A percentile compares a stretch with the other conserved stretches of the same genome.
These are phyloP conservation scores for Aspergillus japonicus DNA, from an alignment of 2,329 filamentous ascomycete genomes.

Conservation along the genomic window DNA sequence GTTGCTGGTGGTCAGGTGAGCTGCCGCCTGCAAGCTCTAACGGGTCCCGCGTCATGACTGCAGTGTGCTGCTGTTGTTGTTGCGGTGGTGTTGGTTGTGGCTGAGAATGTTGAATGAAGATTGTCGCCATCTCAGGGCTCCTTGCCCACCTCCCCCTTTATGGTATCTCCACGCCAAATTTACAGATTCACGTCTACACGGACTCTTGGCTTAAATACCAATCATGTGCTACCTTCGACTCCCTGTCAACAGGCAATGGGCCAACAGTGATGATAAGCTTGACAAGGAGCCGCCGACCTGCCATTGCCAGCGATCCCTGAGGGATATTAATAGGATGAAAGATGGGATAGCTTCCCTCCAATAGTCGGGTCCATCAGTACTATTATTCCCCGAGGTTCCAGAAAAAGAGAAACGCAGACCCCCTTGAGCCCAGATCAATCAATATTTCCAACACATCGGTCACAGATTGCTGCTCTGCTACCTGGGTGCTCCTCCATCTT, in stretches of 20 bases:
- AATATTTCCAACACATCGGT: neutral
- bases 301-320: neutral
- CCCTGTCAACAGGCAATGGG: too few species aligned
- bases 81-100: too few species aligned
- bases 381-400: conserved; percentile 8
- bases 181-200: too few species aligned
- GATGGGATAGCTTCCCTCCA: neutral
- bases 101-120: neutral
- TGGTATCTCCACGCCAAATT: too few species aligned
- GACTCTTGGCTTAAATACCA: neutral
- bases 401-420: neutral
- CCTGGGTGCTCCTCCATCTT: neutral
- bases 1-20: conserved; percentile 1
- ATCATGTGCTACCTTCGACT: neutral
- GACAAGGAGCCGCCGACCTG: too few species aligned
- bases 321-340: neutral
- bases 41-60: too few species aligned
- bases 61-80: neutral
- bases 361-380: conserved; percentile 1
- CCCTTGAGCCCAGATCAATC: conserved; percentile 3
- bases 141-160: too few species aligned
- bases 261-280: too few species aligned
- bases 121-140: too few species aligned
- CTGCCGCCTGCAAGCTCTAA: neutral
- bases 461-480: neutral